Percentiles rank a stretch among this genome's conserved stretches.
Evolutionary conservation across 352 stramenopile genomes (phyloP).

Genomic region (Pythium oligandrum): DNA sequence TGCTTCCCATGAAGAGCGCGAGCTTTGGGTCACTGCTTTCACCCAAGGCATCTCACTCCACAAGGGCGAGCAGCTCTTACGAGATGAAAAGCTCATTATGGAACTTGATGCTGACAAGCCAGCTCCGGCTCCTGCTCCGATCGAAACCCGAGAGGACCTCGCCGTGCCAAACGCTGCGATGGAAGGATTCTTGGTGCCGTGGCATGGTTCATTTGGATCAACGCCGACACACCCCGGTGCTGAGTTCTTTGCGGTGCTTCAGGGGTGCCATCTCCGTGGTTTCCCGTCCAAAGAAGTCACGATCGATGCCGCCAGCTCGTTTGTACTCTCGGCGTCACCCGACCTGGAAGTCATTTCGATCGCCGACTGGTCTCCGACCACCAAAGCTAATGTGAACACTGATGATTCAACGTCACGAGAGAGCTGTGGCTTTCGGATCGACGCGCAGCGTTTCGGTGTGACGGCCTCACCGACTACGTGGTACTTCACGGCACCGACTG

Average conservation of each 20-base stretch:
- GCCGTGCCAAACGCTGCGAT: slow-evolving; percentile 32
- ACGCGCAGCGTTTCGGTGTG: background rate
- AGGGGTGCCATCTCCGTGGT: slow-evolving; percentile 7
- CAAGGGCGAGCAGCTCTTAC: slow-evolving; percentile 50
- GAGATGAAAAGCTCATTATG: slow-evolving; percentile 47
- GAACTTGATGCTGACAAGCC: slow-evolving; percentile 21
- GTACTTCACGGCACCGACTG: slow-evolving; percentile 37
- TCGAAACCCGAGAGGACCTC: slow-evolving; percentile 4
- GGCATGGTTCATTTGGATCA: slow-evolving; percentile 13
- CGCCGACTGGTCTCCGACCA: slow-evolving; percentile 36
- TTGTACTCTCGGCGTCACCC: slow-evolving; percentile 2
- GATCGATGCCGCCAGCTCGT: background rate
- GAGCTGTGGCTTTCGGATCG: slow-evolving; percentile 5
- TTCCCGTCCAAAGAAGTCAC: slow-evolving; percentile 10
- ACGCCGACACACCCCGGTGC: background rate
- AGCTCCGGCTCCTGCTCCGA: too few relatives aligned
- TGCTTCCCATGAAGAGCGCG: slow-evolving; percentile 28
- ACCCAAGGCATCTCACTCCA: slow-evolving; percentile 28
- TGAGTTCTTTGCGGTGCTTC: slow-evolving; percentile 13
- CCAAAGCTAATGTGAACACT: background rate
- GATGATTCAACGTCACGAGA: background rate
- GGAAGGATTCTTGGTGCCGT: slow-evolving; percentile 45
- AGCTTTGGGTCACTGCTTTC: slow-evolving; percentile 38
- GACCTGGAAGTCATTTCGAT: slow-evolving; percentile 37
- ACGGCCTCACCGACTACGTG: slow-evolving; percentile 1